Percentiles rank a stretch among this genome's conserved stretches.
Conservation (phyloP, 208 protist genomes). For the Leishmania mexicana region DNA sequence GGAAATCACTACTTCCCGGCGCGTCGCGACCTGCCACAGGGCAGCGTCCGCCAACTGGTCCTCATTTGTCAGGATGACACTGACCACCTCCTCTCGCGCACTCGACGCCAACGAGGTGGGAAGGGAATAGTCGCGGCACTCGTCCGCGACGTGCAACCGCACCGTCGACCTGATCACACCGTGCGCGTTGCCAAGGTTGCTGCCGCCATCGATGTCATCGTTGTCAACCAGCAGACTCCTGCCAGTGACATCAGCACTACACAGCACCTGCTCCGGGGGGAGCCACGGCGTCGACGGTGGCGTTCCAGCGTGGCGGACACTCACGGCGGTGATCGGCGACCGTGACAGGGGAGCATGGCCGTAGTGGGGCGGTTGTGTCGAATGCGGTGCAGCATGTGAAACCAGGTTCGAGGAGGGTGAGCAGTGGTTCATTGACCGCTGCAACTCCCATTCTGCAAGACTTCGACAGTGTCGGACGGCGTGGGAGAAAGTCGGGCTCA, state of each 20-base stretch:
- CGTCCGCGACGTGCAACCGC: constrained; percentile 23
- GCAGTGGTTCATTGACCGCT: background rate
- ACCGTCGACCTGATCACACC: background rate
- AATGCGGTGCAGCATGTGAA: background rate
- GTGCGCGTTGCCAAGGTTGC: background rate
- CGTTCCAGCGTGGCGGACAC: background rate
- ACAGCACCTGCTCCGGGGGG: background rate
- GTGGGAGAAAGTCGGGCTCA: background rate
- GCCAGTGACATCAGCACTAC: background rate
- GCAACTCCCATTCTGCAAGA: background rate
- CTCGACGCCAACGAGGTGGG: constrained; percentile 30
- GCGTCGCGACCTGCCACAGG: constrained; percentile 6
- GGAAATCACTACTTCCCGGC: constrained; percentile 10
- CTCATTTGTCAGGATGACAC: constrained; percentile 31
- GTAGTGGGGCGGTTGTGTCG: background rate
- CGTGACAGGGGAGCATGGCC: background rate
- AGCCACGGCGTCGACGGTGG: background rate
- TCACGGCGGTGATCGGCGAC: background rate
- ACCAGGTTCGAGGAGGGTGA: background rate
- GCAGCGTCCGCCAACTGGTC: constrained; percentile 2
- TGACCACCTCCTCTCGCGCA: constrained; percentile 37
- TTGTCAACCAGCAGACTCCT: constrained; percentile 25
- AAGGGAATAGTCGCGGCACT: constrained; percentile 35
- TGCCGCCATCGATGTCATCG: constrained; percentile 19
- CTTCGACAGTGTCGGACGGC: background rate